These are phyloP conservation scores for Gamsiella multidivaricata DNA, from an alignment of 192 early-diverging fungal genomes.

Conservation along the genomic window DNA sequence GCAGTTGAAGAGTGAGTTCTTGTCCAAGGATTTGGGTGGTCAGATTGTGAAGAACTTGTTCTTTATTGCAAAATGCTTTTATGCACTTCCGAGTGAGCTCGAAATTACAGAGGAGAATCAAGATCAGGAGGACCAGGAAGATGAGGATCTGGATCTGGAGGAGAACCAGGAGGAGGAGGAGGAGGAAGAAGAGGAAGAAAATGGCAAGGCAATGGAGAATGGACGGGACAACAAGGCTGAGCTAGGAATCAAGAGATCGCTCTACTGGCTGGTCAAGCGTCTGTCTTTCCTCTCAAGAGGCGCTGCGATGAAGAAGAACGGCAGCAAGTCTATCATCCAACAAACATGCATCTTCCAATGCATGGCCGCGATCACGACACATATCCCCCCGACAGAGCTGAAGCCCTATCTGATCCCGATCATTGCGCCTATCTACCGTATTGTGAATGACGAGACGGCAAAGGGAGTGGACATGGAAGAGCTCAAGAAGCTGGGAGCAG, in stretches of 20 bases:
- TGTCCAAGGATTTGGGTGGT: constrained; percentile 83
- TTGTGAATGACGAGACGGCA: constrained; percentile 75
- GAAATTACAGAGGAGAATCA: constrained; percentile 9
- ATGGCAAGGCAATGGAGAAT: constrained; percentile 21
- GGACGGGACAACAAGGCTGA: constrained; percentile 36
- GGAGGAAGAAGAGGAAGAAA: constrained; percentile 45
- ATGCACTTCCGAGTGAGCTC: constrained; percentile 37
- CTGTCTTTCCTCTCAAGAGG: constrained; percentile 74
- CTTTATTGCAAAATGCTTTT: constrained; percentile 87
- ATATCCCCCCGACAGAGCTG: constrained; percentile 68
- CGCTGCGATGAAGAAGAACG: constrained; percentile 59
- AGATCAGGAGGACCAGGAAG: constrained; percentile 41
- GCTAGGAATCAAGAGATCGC: constrained; percentile 49
- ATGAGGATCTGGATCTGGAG: constrained; percentile 40
- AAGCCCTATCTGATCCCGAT: constrained; percentile 76
- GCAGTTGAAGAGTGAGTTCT: constrained; percentile 73
- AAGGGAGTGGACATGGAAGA: constrained; percentile 75
- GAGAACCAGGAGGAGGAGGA: constrained; percentile 56
- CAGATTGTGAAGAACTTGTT: constrained; percentile 95
- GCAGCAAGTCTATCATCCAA: constrained; percentile 60
- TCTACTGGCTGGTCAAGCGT: constrained; percentile 70
- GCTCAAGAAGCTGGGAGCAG: constrained; percentile 78
- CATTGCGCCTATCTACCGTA: constrained; percentile 84
- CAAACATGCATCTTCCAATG: constrained; percentile 88
- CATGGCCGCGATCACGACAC: constrained; percentile 87